These are phyloP conservation scores for Tylopilus sp. DNA, from an alignment of 1,284 basidiomycete genomes.

Conservation along the genomic window DNA sequence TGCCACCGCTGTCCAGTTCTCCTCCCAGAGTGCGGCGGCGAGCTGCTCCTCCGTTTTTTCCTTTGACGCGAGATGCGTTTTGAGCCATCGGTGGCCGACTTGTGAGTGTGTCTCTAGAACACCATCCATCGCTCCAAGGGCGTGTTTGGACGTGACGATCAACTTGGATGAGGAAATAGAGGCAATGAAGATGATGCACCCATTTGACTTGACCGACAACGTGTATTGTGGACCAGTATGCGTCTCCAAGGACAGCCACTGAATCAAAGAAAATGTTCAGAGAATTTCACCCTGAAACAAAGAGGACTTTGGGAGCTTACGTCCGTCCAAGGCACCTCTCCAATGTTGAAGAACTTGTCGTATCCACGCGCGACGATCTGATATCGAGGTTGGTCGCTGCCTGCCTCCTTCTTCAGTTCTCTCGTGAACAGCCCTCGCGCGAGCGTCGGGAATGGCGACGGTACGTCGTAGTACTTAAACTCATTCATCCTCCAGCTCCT, in stretches of 20 bases:
- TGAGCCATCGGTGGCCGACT: conserved; percentile 82
- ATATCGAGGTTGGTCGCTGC: conserved; percentile 36
- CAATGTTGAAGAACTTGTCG: conserved; percentile 99
- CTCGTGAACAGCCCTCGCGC: conserved; percentile 84
- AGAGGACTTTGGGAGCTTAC: too few species aligned
- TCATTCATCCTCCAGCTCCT: conserved; percentile 96
- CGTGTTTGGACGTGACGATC: conserved; percentile 91
- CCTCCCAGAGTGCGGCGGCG: conserved; percentile 74
- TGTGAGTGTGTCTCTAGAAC: conserved; percentile 63
- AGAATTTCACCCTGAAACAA: too few species aligned
- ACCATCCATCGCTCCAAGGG: conserved; percentile 56
- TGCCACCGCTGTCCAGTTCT: conserved; percentile 86
- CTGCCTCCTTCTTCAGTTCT: conserved; percentile 28
- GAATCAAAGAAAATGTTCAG: too few species aligned
- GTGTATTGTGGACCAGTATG: conserved; percentile 82
- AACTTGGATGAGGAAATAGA: conserved; percentile 76
- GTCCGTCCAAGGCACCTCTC: conserved; percentile 91
- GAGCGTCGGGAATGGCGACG: conserved; percentile 88
- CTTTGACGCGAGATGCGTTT: conserved; percentile 60
- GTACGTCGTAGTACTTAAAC: conserved; percentile 85
- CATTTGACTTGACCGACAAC: conserved; percentile 93
- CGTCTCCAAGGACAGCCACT: conserved; percentile 78
- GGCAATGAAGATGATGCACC: conserved; percentile 96
- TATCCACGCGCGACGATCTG: conserved; percentile 90
- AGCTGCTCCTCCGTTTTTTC: conserved; percentile 74